Evolutionary conservation across 2,329 filamentous ascomycete genomes (phyloP).

Genomic region (Ophioceras dolichostomum): DNA sequence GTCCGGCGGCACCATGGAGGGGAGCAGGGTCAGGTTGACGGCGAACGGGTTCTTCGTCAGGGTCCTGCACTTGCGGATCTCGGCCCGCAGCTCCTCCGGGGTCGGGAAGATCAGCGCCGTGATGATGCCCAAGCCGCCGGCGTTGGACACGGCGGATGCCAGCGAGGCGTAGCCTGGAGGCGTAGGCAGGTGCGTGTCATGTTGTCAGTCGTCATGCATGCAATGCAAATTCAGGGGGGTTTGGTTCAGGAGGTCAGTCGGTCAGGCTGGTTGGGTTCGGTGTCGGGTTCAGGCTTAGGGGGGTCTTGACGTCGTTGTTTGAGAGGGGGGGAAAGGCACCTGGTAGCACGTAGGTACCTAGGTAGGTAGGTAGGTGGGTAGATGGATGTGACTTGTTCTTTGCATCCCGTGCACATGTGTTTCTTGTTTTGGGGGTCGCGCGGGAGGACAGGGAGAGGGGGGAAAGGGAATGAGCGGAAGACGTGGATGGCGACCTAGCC

Average conservation of each 20-base stretch:
- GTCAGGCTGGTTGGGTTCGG: too few relatives aligned
- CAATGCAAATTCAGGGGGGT: not conserved
- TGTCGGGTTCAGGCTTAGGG: too few relatives aligned
- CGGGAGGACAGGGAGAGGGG: not conserved
- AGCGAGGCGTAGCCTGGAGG: constrained; percentile 74
- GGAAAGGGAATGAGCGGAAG: not conserved
- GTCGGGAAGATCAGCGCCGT: constrained; percentile 87
- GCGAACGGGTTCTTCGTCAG: constrained; percentile 75
- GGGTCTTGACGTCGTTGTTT: too few relatives aligned
- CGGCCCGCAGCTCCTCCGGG: constrained; percentile 81
- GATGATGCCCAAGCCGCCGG: constrained; percentile 72
- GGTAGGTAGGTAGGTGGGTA: too few relatives aligned
- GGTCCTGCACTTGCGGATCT: constrained; percentile 76
- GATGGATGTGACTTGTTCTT: too few relatives aligned
- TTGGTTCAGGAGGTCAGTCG: too few relatives aligned
- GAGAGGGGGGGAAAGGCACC: too few relatives aligned
- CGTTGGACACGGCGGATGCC: constrained; percentile 64
- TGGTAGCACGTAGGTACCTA: too few relatives aligned
- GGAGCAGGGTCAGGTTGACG: constrained; percentile 91
- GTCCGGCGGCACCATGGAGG: constrained; percentile 79
- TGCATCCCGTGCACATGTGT: too few relatives aligned
- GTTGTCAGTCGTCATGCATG: not conserved
- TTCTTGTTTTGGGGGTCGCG: not conserved
- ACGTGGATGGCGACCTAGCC: too few relatives aligned
- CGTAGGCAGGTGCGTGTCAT: constrained; percentile 10